Evolutionary conservation across 2,329 filamentous ascomycete genomes (phyloP), one percentile per base, ranked within the genome.

Genomic region (Mariannaea sp.): DNA sequence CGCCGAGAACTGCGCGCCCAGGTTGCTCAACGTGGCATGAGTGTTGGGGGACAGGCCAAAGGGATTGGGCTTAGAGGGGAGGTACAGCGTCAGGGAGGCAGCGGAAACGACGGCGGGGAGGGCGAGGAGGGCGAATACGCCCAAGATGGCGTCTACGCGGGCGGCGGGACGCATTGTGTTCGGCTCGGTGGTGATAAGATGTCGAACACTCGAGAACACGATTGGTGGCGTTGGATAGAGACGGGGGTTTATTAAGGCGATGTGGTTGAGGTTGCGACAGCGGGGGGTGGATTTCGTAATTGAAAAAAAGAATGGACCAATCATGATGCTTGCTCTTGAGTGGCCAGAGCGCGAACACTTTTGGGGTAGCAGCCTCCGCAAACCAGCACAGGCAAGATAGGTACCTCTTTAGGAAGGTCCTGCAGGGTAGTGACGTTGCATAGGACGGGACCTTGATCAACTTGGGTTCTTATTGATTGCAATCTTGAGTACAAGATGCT

Each of bases 21-120:
- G 73, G 14, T 78, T 65, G 16, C 75, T 73, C 42, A 83, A 78
- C 41, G 82, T 85, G 30, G 85, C 86, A 68, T 87, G 86, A 44
- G 87, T 87, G 55, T 81, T 82, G 66, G 86, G 77, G 17, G 86
- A 86, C 47, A 86, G 82, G 42, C 78, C 69, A 68, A 73, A 69
- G 12, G 80, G 79, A 73, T 80, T 80, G 16, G 77, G 75, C 33
- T 75, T 76, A 56, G 79, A 60, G 62, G 72, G 72, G 57, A 84
- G 72, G 55, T 75, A 76, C 29, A 83, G 53, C 24, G 75, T 77
- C 3, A 80, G 68, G 22, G 70, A 62, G 65, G 64, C 61, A 58
- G 65, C 57, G 56, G 67, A 60, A 39, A 70, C 60, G 39, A 68
- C 61, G 19, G 59, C 53, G 39, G 70, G 61, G 26, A 73, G 61